Conservation (phyloP, 225 moss, liverwort and hornwort genomes). For the Anthoceros angustus region DNA sequence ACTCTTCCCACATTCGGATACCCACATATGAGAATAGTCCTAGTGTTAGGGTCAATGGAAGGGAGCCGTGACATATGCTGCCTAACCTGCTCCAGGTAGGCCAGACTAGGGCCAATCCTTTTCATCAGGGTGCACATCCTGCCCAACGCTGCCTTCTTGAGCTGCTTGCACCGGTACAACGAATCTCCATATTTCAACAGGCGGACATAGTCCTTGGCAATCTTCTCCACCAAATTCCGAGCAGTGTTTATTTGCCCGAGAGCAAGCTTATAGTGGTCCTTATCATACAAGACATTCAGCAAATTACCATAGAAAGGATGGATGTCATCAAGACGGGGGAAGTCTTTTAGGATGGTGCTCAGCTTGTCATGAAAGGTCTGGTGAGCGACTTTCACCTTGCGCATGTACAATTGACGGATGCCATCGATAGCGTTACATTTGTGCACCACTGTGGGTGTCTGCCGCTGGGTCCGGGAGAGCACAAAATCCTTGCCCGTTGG, state of each 20-base stretch:
- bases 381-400: slow-evolving; percentile 97
- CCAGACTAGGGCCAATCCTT: slow-evolving; percentile 73
- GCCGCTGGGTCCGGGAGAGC: slow-evolving; percentile 88
- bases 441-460: slow-evolving; percentile 96
- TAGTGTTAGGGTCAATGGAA: slow-evolving; percentile 86
- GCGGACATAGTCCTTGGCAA: slow-evolving; percentile 92
- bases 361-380: slow-evolving; percentile 94
- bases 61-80: slow-evolving; percentile 96
- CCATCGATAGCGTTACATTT: slow-evolving; percentile 92
- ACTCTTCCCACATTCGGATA: slow-evolving; percentile 97
- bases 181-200: slow-evolving; percentile 94
- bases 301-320: slow-evolving; percentile 95
- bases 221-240: slow-evolving; percentile 85
- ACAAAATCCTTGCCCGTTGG: slow-evolving; percentile 96
- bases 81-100: slow-evolving; percentile 91
- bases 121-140: slow-evolving; percentile 93
- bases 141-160: slow-evolving; percentile 91
- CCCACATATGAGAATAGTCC: slow-evolving; percentile 84
- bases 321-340: slow-evolving; percentile 88
- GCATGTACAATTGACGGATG: slow-evolving; percentile 96
- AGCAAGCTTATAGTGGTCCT: slow-evolving; percentile 96
- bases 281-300: slow-evolving; percentile 80
- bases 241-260: slow-evolving; percentile 88
- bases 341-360: slow-evolving; percentile 82
- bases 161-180: slow-evolving; percentile 90